Conservation (phyloP, 768 basidiomycete species). For the Omphalotus guepiniiformis region DNA sequence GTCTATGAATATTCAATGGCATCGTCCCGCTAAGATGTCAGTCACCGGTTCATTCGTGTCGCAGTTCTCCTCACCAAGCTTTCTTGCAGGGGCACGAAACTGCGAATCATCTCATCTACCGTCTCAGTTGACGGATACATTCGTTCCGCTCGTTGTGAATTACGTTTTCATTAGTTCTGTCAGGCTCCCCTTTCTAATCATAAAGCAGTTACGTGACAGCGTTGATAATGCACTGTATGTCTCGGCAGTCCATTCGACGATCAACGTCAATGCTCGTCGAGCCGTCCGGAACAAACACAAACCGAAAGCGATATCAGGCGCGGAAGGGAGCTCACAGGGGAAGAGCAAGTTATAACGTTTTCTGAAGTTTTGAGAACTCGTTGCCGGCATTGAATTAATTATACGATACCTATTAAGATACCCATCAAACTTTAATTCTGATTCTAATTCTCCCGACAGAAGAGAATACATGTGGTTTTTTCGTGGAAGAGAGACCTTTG, state of each 20-base stretch:
- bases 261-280: no score
- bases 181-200: slow-evolving; percentile 3
- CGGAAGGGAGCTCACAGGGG: no score
- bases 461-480: no score
- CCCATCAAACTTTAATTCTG: no score
- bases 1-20: slow-evolving; percentile 48
- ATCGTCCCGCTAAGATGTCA: slow-evolving; percentile 35
- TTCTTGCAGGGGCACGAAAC: slow-evolving; percentile 33
- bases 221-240: slow-evolving; percentile 37
- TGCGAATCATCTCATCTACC: slow-evolving; percentile 38
- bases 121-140: slow-evolving; percentile 38
- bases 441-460: no score
- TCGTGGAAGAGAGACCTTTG: no score
- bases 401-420: no score
- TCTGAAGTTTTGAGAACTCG: no score
- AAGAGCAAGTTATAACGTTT: no score
- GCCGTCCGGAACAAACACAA: no score
- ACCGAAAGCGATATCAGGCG: no score
- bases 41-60: slow-evolving; percentile 11
- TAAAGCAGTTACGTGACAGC: slow-evolving; percentile 32
- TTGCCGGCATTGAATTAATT: no score
- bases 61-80: not conserved
- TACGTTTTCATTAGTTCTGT: slow-evolving; percentile 16
- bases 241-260: slow-evolving; percentile 38
- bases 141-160: slow-evolving; percentile 41